Base-by-base conservation (phyloP, 1,284 basidiomycete species). In the Cutaneotrichosporon sp. region DNA sequence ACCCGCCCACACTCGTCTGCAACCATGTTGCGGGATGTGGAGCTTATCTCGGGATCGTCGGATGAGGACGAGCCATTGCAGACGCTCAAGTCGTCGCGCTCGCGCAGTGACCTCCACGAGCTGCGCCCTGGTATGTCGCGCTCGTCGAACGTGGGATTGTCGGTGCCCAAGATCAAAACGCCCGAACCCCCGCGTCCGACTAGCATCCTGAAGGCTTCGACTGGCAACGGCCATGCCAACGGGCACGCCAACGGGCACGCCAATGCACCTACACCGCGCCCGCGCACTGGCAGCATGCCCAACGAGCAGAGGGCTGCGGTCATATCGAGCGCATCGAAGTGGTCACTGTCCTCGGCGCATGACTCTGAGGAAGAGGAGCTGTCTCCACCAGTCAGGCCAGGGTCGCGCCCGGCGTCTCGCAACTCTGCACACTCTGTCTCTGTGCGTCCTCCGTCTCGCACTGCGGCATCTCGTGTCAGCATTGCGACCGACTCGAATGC, bases 11-110 rank as follows among this genome's bases (percentile, higher is more conserved):
- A 50, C 49, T 50, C 49, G 26, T 50, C 49, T 26, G 49, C 49
- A 5, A 30, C 49, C 22, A 26, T 50, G 22, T 10, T 50, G 22
- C 22, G 14, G 8, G 49, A 16, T 30, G 49, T 50, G 30, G 51
- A 53, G 30, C 26, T 53, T n/a, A 8, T 53, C 30, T 53, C 36
- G 5, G 47, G 34, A 30, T 62, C 61, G 16, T 46, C 42, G 7
- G 61, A 62, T 32, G 71, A 68, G 55, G 67, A 69, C 22, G 69
- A 69, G 50, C 61, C 64, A 16, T 56, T 72, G 13, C 38, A 68
- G 18, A 47, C 52, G 38, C 66, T 26, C 63, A 58, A 10, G 36
- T 6, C 53, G 13, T 21, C 53, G 53, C 42, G 31, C 40, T 36
- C 14, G 16, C 22, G 61, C 46, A 10, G 9, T 36, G 49, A 62